phyloP scores from a whole-genome alignment of 2,329 filamentous ascomycete species.

The Pestalotiopsis sp. region DNA sequence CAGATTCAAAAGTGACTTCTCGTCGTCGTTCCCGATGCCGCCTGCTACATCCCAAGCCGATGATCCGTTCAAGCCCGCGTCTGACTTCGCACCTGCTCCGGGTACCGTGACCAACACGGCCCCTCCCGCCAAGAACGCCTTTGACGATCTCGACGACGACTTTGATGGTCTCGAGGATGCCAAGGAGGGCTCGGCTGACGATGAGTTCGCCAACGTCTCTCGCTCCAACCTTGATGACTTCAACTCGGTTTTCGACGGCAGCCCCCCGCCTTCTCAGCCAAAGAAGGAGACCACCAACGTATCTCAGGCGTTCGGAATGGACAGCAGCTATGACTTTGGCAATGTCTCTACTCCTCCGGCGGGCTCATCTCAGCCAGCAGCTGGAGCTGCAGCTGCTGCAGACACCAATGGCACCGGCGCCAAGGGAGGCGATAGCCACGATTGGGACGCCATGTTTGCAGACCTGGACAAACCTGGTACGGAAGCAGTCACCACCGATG shows the following conservation, averaged over 20 bases:
- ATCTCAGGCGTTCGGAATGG: conserved; percentile 50
- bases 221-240: conserved; percentile 76
- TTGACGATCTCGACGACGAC: conserved; percentile 78
- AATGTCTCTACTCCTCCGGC: conserved; percentile 42
- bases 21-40: conserved; percentile 38
- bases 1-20: conserved; percentile 28
- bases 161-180: conserved; percentile 85
- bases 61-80: conserved; percentile 36
- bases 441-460: conserved; percentile 96
- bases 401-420: conserved; percentile 32
- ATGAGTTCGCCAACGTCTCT: conserved; percentile 78
- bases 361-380: conserved; percentile 20
- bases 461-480: conserved; percentile 64
- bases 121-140: conserved; percentile 53
- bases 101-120: conserved; percentile 35
- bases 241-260: conserved; percentile 80
- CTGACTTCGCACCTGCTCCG: conserved; percentile 37
- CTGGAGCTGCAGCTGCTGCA: neutral
- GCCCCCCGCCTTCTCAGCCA: conserved; percentile 55
- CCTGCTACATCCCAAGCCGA: conserved; percentile 30
- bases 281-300: conserved; percentile 53
- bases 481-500: conserved; percentile 28
- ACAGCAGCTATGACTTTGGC: conserved; percentile 64
- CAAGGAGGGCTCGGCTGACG: conserved; percentile 77
- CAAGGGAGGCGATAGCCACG: conserved; percentile 60